Base-by-base conservation (phyloP, 1,139 yeast genomes). In the Candida neerlandica region DNA sequence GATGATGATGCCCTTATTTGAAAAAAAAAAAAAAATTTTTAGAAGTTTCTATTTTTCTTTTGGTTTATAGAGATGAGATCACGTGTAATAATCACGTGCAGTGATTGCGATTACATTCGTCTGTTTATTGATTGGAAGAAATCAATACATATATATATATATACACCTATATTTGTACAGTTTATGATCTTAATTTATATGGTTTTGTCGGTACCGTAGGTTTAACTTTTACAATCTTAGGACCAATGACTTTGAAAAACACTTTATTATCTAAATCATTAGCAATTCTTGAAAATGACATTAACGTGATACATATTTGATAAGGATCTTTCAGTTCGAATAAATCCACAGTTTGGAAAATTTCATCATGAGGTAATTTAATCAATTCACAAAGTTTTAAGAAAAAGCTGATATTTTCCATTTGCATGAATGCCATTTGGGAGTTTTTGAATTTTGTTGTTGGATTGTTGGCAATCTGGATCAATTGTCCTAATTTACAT, bases 371-470 rank as follows among this genome's bases (percentile, higher is more conserved):
- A 4, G 94, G 90, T 3, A 90, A 84, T 1, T 95, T 94, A 42
- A 85, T 70, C 2, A 61, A 46, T 53, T 82, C 78, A 48, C 89
- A 83, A 45, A 85, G 80, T 14, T 73, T 67, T 33, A 90, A 69
- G 61, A 89, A 90, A 54, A 82, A 80, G 41, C 90, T 84, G 38
- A 90, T 89, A 60, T 89, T 89, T 62, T 90, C 96, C 96, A 89
- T 89, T 69, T 86, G 90, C 10, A 89, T 84, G 66, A 90, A 90
- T 2, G 96, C 94, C 86, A 89, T 84, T 46, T 72, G 73, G n/a
- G 91, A 82, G 44, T 73, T 74, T 62, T 86, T 88, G 65, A 66
- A 85, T 55, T 75, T 81, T 2, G 58, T 52, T 18, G 50, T 84
- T 55, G 65, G 80, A 45, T 69, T 69, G 66, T 41, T 70, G 60